A percentile compares a stretch with the other conserved stretches of the same genome.
These are phyloP conservation scores for Umbelopsis ramanniana DNA, from an alignment of 192 early-diverging fungal species.

Conservation along the genomic window DNA sequence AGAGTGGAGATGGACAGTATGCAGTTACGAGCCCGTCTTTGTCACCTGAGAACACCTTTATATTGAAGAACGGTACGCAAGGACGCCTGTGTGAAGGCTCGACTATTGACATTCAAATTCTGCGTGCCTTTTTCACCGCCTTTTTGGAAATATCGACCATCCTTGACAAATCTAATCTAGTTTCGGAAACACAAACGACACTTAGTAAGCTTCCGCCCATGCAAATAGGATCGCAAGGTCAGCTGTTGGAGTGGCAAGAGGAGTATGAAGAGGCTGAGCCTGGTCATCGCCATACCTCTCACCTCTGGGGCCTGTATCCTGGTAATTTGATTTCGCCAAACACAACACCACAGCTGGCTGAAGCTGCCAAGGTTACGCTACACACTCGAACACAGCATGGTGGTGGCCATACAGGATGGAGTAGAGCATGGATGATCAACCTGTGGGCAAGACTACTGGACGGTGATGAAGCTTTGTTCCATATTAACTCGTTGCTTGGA, in stretches of 20 bases:
- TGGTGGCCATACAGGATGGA: slow-evolving; percentile 18
- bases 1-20: background rate
- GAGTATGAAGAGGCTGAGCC: slow-evolving; percentile 2
- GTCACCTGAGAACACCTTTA: background rate
- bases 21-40: background rate
- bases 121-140: background rate
- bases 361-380: slow-evolving; percentile 2
- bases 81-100: background rate
- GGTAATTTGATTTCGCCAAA: background rate
- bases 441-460: background rate
- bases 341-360: background rate
- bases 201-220: background rate
- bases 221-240: background rate
- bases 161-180: background rate
- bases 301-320: slow-evolving; percentile 14
- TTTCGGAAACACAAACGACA: background rate
- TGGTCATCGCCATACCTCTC: slow-evolving; percentile 4
- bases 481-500: background rate
- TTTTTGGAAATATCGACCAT: background rate
- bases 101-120: background rate
- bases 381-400: background rate
- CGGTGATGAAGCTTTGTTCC: background rate
- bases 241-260: slow-evolving; percentile 12
- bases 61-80: background rate
- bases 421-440: background rate